Conservation (phyloP, 805 yeast genomes). For the Candida odintsovae region DNA sequence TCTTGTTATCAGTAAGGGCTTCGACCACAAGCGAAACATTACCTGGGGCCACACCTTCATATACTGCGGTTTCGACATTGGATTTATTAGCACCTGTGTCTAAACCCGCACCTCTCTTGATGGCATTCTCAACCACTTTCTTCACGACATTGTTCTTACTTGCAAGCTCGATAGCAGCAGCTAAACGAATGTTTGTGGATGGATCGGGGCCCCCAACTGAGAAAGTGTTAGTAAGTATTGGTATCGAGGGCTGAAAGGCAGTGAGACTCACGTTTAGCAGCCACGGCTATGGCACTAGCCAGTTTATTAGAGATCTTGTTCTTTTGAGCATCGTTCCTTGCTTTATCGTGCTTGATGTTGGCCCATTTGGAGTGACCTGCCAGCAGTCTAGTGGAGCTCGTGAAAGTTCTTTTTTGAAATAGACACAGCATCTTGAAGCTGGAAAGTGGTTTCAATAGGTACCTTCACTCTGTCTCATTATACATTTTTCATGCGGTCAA, state of each 20-base stretch:
- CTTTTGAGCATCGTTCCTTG: conserved; percentile 80
- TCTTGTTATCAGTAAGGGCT: conserved; percentile 84
- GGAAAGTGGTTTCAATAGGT: neutral
- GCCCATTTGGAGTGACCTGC: conserved; percentile 95
- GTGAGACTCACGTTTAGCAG: conserved; percentile 50
- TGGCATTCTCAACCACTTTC: conserved; percentile 80
- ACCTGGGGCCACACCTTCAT: conserved; percentile 91
- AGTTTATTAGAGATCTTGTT: conserved; percentile 64
- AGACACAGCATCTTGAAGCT: neutral
- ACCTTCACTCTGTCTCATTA: too few relatives aligned
- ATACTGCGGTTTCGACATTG: conserved; percentile 50
- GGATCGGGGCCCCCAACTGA: conserved; percentile 63
- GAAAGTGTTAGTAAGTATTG: neutral
- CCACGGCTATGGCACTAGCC: conserved; percentile 67
- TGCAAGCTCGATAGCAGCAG: conserved; percentile 74
- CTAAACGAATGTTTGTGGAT: conserved; percentile 50
- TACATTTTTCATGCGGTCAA: too few relatives aligned
- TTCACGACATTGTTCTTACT: conserved; percentile 71
- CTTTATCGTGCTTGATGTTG: conserved; percentile 88
- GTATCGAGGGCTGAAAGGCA: too few relatives aligned
- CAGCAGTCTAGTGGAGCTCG: neutral
- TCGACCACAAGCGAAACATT: conserved; percentile 84
- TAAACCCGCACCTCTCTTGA: conserved; percentile 78
- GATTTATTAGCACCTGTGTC: conserved; percentile 38
- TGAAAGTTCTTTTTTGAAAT: neutral